A percentile compares a stretch with the other conserved stretches of the same genome.
Conservation (phyloP, 2,329 filamentous ascomycete species). For the Pseudogymnoascus sp. region DNA sequence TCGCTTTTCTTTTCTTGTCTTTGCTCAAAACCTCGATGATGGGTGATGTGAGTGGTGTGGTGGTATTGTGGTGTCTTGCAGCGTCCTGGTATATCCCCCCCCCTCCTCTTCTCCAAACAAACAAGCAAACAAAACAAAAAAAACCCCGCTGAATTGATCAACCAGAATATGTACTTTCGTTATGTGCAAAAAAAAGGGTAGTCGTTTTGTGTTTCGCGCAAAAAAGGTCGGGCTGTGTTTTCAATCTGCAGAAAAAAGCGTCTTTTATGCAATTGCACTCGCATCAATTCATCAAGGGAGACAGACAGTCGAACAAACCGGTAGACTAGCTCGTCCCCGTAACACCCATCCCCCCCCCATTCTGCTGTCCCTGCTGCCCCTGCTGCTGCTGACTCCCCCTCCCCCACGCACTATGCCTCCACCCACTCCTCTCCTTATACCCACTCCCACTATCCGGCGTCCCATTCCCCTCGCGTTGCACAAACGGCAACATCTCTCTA, state of each 20-base stretch:
- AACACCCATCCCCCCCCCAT: slow-evolving; percentile 24
- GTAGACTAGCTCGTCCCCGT: slow-evolving; percentile 23
- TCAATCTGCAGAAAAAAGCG: too few species aligned
- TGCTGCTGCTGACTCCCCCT: slow-evolving; percentile 1
- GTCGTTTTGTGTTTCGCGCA: too few species aligned
- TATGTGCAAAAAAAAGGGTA: too few species aligned
- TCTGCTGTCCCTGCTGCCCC: slow-evolving; percentile 12
- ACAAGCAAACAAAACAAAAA: too few species aligned
- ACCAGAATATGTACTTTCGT: too few species aligned
- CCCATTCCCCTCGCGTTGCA: slow-evolving; percentile 15
- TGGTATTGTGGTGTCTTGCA: background rate
- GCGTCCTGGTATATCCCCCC: too few species aligned
- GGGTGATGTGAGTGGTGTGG: background rate
- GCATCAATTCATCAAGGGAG: background rate
- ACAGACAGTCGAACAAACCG: background rate
- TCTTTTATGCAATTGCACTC: too few species aligned
- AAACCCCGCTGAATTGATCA: too few species aligned
- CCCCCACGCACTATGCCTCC: slow-evolving; percentile 27
- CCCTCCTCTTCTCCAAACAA: too few species aligned
- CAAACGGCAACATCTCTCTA: background rate
- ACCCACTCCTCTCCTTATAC: slow-evolving; percentile 21
- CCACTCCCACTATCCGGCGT: slow-evolving; percentile 23
- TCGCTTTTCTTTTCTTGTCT: background rate
- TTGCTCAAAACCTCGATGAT: background rate
- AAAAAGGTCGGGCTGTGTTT: too few species aligned